Percentiles rank a stretch among this genome's conserved stretches.
Conservation (phyloP, 2,329 filamentous ascomycete species). For the Helicocarpus griseus region DNA sequence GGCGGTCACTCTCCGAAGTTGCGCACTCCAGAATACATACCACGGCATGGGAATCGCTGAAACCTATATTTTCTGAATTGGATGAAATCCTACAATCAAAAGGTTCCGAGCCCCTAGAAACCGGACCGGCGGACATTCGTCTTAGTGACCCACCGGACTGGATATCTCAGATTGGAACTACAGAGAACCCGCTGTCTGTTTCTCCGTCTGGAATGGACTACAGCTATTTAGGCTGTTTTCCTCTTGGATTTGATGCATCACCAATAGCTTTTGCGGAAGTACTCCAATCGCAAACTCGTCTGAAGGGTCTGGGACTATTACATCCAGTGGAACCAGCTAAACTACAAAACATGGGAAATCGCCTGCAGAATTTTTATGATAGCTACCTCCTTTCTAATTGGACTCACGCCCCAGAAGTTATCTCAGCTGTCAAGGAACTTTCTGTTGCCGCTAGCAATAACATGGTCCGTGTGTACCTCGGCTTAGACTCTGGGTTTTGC, state of each 20-base stretch:
- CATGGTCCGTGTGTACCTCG: constrained; percentile 24
- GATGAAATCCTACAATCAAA: constrained; percentile 18
- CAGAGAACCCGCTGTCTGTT: constrained; percentile 28
- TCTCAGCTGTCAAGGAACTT: constrained; percentile 23
- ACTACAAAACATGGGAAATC: constrained; percentile 24
- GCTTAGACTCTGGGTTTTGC: constrained; percentile 34
- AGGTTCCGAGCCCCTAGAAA: constrained; percentile 7
- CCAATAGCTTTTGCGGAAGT: constrained; percentile 36
- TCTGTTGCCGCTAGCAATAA: constrained; percentile 20
- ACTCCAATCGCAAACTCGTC: constrained; percentile 34
- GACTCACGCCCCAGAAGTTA: constrained; percentile 14
- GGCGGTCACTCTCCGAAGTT: constrained; percentile 27
- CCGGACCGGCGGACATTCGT: background rate
- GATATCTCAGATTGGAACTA: constrained; percentile 23
- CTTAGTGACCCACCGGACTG: constrained; percentile 25
- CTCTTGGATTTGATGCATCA: constrained; percentile 35
- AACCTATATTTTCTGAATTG: constrained; percentile 20
- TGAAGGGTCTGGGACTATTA: constrained; percentile 33
- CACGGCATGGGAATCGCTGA: constrained; percentile 20
- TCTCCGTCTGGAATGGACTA: constrained; percentile 30
- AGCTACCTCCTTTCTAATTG: constrained; percentile 16
- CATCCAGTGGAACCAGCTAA: constrained; percentile 27
- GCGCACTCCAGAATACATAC: constrained; percentile 11
- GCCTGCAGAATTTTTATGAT: constrained; percentile 24
- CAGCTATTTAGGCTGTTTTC: constrained; percentile 37